These are phyloP conservation scores for Trichomonascaceae sp. DNA, from an alignment of 1,139 yeast genomes.

Conservation along the genomic window DNA sequence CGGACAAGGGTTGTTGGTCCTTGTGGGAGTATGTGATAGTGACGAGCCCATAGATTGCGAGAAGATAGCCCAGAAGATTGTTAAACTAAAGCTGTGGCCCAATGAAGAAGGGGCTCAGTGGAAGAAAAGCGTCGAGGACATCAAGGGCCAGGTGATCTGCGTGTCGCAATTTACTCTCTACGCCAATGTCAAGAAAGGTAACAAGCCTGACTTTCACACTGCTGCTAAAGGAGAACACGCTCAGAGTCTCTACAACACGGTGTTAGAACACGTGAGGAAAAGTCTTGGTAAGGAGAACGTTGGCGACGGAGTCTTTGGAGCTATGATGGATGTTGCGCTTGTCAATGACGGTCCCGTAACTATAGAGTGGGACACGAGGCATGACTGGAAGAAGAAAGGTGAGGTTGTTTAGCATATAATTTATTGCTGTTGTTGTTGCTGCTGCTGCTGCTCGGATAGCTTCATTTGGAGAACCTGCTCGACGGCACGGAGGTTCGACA, in stretches of 20 bases:
- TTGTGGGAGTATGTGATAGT: constrained; percentile 70
- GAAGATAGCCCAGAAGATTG: constrained; percentile 53
- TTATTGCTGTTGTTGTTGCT: no score
- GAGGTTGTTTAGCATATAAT: no score
- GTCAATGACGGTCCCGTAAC: constrained; percentile 83
- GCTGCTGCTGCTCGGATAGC: background rate
- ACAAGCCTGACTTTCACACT: constrained; percentile 84
- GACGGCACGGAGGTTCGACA: constrained; percentile 20
- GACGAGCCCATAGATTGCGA: constrained; percentile 66
- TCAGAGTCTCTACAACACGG: constrained; percentile 47
- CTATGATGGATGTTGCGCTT: constrained; percentile 87
- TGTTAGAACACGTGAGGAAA: constrained; percentile 35
- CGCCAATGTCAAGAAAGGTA: constrained; percentile 74
- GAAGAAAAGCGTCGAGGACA: constrained; percentile 42
- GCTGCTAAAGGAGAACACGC: constrained; percentile 80
- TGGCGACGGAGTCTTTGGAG: constrained; percentile 85
- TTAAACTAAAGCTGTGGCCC: constrained; percentile 60
- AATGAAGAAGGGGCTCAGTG: constrained; percentile 44
- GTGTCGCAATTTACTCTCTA: constrained; percentile 87
- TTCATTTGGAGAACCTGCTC: constrained; percentile 14
- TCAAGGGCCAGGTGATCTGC: constrained; percentile 44
- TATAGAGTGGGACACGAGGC: constrained; percentile 52
- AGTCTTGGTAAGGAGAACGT: constrained; percentile 52
- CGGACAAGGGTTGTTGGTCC: constrained; percentile 57
- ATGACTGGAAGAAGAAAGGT: constrained; percentile 9